Base-by-base conservation (phyloP, 495 filamentous ascomycete species). In the Aspergillus conjunctus region DNA sequence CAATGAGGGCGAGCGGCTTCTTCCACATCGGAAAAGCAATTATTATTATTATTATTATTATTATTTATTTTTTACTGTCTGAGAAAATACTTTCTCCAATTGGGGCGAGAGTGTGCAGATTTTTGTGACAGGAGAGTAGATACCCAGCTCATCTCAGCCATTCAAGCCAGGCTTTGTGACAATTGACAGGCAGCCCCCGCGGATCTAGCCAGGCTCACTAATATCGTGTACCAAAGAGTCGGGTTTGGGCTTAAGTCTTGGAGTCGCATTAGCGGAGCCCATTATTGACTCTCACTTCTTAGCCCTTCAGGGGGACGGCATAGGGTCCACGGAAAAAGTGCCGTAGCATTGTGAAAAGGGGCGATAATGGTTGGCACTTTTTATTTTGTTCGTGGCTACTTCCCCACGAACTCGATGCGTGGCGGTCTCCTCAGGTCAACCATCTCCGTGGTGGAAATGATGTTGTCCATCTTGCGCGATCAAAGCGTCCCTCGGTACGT, bases 151-250 rank as follows among this genome's bases (percentile, higher is more conserved):
- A 48, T 20, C 26, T 22, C 32, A 9, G 20, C 37, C n/a, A 44
- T 33, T 20, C 34, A 20, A 51, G 14, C 26, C 20, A 31, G 34
- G 22, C 10, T 51, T 11, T 22, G 39, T 56, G 52, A 18, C 15
- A 32, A 56, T 5, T 10, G 37, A 52, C 31, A 46, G 7, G 17
- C 21, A 46, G 34, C 6, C 9, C 51, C 59, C 56, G 53, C 56
- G 44, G 41, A 58, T 54, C 11, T 11, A 31, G n/a, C 20, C 52
- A 52, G 57, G 58, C 65, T 63, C 56, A 51, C 59, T 55, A 54
- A 39, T 50, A 62, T 63, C 48, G 56, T 20, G 56, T 63, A 60
- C 64, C 64, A 63, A 39, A 54, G 50, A 53, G 53, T 46, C 50
- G 64, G 64, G 53, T 51, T 56, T 26, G 17, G 18, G 9, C 31